A percentile compares a stretch with the other conserved stretches of the same genome.
phyloP scores from a whole-genome alignment of 1,139 yeast genomes.

The Ogataea hybrid region DNA sequence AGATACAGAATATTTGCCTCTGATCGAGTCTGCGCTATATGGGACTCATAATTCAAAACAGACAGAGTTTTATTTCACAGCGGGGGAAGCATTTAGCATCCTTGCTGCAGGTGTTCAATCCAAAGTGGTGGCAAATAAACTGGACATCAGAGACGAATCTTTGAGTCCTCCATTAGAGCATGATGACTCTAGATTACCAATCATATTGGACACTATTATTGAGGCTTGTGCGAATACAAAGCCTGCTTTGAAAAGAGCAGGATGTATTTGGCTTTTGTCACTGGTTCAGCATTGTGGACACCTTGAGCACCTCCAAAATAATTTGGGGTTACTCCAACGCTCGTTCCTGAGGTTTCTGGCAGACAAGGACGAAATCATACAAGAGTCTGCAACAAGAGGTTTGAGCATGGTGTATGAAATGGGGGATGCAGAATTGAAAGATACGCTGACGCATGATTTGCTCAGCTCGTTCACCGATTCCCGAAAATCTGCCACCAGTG shows the following conservation, averaged over 20 bases:
- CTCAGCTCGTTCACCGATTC: conserved; percentile 77
- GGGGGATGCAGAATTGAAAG: conserved; percentile 69
- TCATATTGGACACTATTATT: conserved; percentile 48
- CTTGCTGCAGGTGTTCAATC: conserved; percentile 79
- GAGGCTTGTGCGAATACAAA: conserved; percentile 59
- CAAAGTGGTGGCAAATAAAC: conserved; percentile 39
- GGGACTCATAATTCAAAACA: conserved; percentile 68
- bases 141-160: conserved; percentile 23
- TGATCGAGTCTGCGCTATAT: conserved; percentile 46
- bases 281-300: conserved; percentile 72
- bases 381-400: conserved; percentile 91
- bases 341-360: conserved; percentile 66
- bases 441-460: conserved; percentile 71
- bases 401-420: conserved; percentile 76
- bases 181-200: conserved; percentile 32
- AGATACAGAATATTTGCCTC: conserved; percentile 23
- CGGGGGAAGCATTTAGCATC: conserved; percentile 84
- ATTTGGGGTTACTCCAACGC: conserved; percentile 59
- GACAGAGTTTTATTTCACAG: conserved; percentile 68
- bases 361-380: conserved; percentile 79
- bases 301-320: conserved; percentile 39
- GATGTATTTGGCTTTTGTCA: conserved; percentile 85
- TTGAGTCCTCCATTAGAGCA: conserved; percentile 25
- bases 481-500: conserved; percentile 56
- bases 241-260: conserved; percentile 70